These are phyloP conservation scores for Neofusicoccum laricinum DNA, from an alignment of 2,329 filamentous ascomycete species.

Conservation along the genomic window DNA sequence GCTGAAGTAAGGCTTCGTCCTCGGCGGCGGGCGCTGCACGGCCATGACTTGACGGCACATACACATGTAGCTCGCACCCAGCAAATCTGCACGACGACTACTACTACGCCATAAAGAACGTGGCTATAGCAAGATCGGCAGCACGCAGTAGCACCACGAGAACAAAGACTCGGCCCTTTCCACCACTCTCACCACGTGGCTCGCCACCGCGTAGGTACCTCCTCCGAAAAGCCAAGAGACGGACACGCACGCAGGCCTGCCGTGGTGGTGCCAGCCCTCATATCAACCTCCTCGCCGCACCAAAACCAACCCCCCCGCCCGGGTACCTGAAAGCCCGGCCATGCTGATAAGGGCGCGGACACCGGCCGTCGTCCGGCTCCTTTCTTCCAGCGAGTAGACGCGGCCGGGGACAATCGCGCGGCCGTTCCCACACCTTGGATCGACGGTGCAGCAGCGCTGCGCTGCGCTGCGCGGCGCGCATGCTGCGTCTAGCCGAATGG, in stretches of 20 bases:
- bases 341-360: constrained; percentile 8
- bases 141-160: too few relatives aligned
- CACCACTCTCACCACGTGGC: background rate
- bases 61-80: too few relatives aligned
- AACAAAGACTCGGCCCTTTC: too few relatives aligned
- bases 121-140: background rate
- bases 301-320: background rate
- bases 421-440: background rate
- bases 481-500: too few relatives aligned
- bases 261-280: too few relatives aligned
- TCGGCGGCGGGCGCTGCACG: background rate
- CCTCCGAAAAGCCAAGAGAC: background rate
- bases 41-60: background rate
- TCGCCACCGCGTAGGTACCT: background rate
- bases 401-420: background rate
- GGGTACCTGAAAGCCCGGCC: background rate
- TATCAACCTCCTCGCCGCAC: too few relatives aligned
- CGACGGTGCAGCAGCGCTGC: background rate
- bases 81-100: too few relatives aligned
- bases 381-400: background rate
- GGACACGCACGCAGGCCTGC: too few relatives aligned
- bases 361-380: too few relatives aligned
- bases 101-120: background rate
- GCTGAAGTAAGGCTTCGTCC: background rate
- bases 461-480: too few relatives aligned